phyloP scores from a whole-genome alignment of 169 alveolate genomes.

The Plasmodium gonderi region DNA sequence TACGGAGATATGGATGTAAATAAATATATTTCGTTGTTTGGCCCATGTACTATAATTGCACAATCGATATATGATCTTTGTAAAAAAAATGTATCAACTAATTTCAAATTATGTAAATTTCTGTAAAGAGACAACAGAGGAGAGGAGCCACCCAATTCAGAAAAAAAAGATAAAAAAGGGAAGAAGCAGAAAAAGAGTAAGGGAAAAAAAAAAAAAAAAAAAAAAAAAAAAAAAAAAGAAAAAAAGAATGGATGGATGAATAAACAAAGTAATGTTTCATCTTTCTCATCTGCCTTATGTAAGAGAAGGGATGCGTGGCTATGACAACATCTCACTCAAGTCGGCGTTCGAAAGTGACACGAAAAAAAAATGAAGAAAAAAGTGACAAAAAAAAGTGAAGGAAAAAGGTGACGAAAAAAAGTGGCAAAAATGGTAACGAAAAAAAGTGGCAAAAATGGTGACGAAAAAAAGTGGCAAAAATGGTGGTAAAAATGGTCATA shows the following conservation, averaged over 20 bases:
- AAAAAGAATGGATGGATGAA: not conserved
- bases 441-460: not conserved
- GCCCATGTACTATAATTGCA: slow-evolving; percentile 76
- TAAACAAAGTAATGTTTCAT: not conserved
- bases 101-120: slow-evolving; percentile 72
- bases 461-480: not conserved
- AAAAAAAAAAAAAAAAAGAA: not conserved
- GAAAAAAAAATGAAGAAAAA: too few relatives aligned
- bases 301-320: not conserved
- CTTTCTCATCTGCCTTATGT: not conserved
- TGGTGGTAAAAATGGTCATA: too few relatives aligned
- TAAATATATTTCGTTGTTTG: slow-evolving; percentile 69
- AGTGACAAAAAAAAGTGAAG: too few relatives aligned
- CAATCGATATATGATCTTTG: slow-evolving; percentile 73
- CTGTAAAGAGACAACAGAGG: slow-evolving; percentile 9
- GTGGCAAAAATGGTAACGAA: not conserved
- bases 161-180: not conserved
- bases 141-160: too few relatives aligned
- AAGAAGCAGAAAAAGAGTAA: not conserved
- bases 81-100: slow-evolving; percentile 69
- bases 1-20: slow-evolving; percentile 65
- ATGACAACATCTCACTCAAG: too few relatives aligned
- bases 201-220: not conserved
- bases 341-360: too few relatives aligned
- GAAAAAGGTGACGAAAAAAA: not conserved